phyloP scores from a whole-genome alignment of 2,329 filamentous ascomycete genomes.

The Penicillium sp. region DNA sequence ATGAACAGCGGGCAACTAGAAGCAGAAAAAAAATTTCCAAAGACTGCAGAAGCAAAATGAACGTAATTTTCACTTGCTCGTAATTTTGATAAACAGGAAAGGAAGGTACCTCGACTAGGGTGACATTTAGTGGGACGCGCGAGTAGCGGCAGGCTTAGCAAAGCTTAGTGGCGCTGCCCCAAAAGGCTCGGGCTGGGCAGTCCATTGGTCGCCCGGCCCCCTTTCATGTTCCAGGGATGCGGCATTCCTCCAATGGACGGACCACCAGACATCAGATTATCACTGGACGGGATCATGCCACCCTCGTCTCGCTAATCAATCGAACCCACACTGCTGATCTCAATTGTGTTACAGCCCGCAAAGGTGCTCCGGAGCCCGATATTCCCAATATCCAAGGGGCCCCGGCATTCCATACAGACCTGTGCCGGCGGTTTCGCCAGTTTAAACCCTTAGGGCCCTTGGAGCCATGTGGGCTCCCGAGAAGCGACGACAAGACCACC shows the following conservation, averaged over 20 bases:
- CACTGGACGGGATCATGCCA: not conserved
- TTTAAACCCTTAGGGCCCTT: not conserved
- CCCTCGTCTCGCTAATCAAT: conserved; percentile 6
- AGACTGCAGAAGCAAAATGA: not conserved
- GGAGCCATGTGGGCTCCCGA: not conserved
- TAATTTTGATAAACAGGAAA: not conserved
- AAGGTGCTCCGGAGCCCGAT: not conserved
- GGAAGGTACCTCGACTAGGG: not conserved
- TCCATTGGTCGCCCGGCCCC: not conserved
- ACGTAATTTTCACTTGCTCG: not conserved
- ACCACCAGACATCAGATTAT: conserved; percentile 6
- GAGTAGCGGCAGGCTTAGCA: conserved; percentile 9
- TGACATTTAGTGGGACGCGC: not conserved
- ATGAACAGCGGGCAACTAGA: not conserved
- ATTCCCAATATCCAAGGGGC: not conserved
- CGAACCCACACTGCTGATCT: not conserved
- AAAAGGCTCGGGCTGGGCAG: not conserved
- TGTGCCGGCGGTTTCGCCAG: not conserved
- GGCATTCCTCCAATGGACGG: conserved; percentile 1
- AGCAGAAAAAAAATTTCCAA: not conserved
- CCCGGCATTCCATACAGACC: not conserved
- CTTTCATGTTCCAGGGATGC: not conserved
- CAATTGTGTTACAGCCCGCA: not conserved
- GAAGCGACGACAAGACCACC: not conserved
- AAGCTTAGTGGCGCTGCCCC: conserved; percentile 8